Base-by-base conservation (phyloP, 2,329 filamentous ascomycete species). In the Scedosporium minutisporum region DNA sequence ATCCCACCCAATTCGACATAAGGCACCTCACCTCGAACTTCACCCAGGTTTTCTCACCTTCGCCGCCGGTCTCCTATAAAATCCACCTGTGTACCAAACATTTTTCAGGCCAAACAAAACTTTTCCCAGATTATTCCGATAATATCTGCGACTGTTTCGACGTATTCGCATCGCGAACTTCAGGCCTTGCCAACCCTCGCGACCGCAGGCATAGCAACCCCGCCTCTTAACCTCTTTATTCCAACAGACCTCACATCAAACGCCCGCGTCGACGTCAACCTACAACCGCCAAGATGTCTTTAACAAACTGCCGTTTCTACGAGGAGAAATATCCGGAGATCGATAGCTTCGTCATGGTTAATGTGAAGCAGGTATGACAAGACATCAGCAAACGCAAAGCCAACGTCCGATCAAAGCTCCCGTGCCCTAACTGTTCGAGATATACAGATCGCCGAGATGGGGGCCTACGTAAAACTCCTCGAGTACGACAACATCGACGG, bases 401-500 rank as follows among this genome's bases (percentile, higher is more conserved):
- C 10, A 38, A 38, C 33, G n/a, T 48, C 14, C 41, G 6, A 44
- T 10, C 16, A 21, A 23, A 57, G 33, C 18, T 25, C 27, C 18
- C 61, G 65, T 65, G 25, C 51, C 38, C 38, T 62, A 64, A 59
- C 53, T 23, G 23, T 33, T 16, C 29, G 10, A 51, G 41, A 25
- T 25, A 33, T 12, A 25, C 23, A 95, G 90, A 99, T 99, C 75
- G 95, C 95, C 76, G 96, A 99, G 79, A 99, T 99, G 96, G 95
- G 95, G 77, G 95, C 96, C 71, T 99, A 99, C 77, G 96, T 99
- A 73, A 99, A 99, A 81, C 88, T 99, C 63, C 88, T 99, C 70
- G 95, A 99, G 81, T 99, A 99, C 80, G 95, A 99, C 79, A 97
- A 97, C 80, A 99, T 99, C 72, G 96, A 99, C 75, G 95, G 95